phyloP scores from a whole-genome alignment of 208 protist species.

The Acanthamoeba healyi region DNA sequence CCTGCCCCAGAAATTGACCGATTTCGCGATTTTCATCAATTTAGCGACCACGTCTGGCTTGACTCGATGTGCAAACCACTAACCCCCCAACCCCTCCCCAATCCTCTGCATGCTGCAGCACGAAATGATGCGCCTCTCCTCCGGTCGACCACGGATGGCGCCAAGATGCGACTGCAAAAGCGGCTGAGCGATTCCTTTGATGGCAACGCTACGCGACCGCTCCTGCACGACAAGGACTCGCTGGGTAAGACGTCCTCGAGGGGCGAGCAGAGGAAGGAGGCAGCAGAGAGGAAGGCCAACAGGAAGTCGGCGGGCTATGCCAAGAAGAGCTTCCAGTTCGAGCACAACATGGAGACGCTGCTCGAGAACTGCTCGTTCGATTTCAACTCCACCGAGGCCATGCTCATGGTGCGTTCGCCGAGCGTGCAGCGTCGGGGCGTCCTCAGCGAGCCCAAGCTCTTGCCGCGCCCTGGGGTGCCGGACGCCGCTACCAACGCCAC shows the following conservation, averaged over 20 bases:
- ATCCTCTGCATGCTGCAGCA: background rate
- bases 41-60: no score
- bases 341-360: background rate
- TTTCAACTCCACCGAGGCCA: background rate
- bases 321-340: background rate
- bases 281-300: background rate
- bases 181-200: background rate
- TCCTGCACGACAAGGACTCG: background rate
- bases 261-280: background rate
- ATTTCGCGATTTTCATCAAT: background rate
- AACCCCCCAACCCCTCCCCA: no score
- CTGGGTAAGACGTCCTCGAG: background rate
- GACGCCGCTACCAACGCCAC: no score
- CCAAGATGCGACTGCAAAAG: background rate
- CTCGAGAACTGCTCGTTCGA: slow-evolving; percentile 10
- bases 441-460: no score
- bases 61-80: no score
- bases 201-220: background rate
- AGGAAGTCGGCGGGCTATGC: background rate
- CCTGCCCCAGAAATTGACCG: background rate
- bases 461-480: no score
- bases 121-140: background rate
- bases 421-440: background rate
- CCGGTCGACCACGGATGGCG: background rate
- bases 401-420: background rate